These are phyloP conservation scores for Talaromyces proteolyticus DNA, from an alignment of 495 filamentous ascomycete genomes.

Conservation along the genomic window DNA sequence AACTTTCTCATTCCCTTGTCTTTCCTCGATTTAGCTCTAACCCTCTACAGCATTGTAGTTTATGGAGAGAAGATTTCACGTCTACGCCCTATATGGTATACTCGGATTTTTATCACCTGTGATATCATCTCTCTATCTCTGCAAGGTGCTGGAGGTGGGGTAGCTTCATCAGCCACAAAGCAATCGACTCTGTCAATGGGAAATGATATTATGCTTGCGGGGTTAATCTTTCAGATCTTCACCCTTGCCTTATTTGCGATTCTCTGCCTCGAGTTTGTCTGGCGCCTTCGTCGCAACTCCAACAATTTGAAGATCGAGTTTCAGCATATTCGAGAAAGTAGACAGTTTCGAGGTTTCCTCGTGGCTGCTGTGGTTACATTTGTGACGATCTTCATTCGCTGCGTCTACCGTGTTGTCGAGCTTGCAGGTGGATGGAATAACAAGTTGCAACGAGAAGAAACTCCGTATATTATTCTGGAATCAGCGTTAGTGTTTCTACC, in stretches of 20 bases:
- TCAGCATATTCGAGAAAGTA: background rate
- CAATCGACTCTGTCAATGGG: slow-evolving; percentile 19
- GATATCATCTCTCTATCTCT: slow-evolving; percentile 48
- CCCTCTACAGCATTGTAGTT: slow-evolving; percentile 22
- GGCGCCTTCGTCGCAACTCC: slow-evolving; percentile 21
- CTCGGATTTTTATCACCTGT: slow-evolving; percentile 44
- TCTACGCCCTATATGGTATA: slow-evolving; percentile 43
- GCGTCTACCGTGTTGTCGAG: slow-evolving; percentile 60
- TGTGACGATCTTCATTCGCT: slow-evolving; percentile 54
- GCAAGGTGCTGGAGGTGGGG: slow-evolving; percentile 49
- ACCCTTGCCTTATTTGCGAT: slow-evolving; percentile 45
- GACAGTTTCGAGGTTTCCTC: slow-evolving; percentile 34
- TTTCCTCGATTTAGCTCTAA: background rate
- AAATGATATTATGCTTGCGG: slow-evolving; percentile 49
- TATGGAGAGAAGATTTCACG: slow-evolving; percentile 42
- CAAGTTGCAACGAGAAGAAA: slow-evolving; percentile 50
- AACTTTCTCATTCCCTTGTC: slow-evolving; percentile 2
- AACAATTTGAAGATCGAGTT: background rate
- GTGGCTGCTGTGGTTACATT: slow-evolving; percentile 26
- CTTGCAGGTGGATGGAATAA: slow-evolving; percentile 53
- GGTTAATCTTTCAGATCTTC: slow-evolving; percentile 48
- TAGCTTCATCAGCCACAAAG: slow-evolving; percentile 38
- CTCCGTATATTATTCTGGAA: slow-evolving; percentile 63
- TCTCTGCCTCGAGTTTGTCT: slow-evolving; percentile 43
- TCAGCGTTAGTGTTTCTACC: background rate